Conservation (phyloP, 805 yeast genomes). For the Scheffersomyces spartinae region DNA sequence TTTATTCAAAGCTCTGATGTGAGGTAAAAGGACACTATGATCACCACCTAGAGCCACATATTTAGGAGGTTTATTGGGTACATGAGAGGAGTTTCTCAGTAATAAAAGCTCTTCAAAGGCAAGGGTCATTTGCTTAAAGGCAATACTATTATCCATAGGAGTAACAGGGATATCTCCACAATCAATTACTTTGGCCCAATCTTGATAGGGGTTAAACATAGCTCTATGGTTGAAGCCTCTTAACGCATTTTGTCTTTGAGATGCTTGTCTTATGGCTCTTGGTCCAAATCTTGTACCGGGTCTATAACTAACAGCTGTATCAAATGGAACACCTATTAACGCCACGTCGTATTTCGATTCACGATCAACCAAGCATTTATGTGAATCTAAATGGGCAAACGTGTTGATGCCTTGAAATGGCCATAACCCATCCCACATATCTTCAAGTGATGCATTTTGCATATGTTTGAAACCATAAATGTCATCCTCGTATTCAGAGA, state of each 20-base stretch:
- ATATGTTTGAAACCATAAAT: conserved; percentile 1
- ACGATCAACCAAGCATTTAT: conserved; percentile 43
- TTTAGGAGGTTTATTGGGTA: conserved; percentile 36
- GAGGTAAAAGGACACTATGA: conserved; percentile 67
- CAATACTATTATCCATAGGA: conserved; percentile 46
- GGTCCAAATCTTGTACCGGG: conserved; percentile 85
- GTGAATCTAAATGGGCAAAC: conserved; percentile 62
- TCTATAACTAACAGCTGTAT: conserved; percentile 68
- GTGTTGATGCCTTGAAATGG: conserved; percentile 57
- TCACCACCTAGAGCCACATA: conserved; percentile 74
- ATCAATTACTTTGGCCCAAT: conserved; percentile 40
- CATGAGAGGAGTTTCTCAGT: conserved; percentile 12
- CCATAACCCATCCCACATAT: conserved; percentile 68
- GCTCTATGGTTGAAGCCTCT: conserved; percentile 66
- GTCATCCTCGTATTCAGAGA: conserved; percentile 1
- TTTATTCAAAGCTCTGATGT: conserved; percentile 49
- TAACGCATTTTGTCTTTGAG: conserved; percentile 56
- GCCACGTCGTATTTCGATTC: conserved; percentile 52
- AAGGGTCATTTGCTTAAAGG: conserved; percentile 40
- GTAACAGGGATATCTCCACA: conserved; percentile 50
- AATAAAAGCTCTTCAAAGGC: conserved; percentile 48
- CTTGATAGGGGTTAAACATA: conserved; percentile 37
- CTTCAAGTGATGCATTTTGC: conserved; percentile 27
- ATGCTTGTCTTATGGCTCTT: conserved; percentile 52
- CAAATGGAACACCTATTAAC: conserved; percentile 72